Percentiles rank a stretch among this genome's conserved stretches.
phyloP scores from a whole-genome alignment of 306 rosid genomes.

The Begonia masoniana region DNA sequence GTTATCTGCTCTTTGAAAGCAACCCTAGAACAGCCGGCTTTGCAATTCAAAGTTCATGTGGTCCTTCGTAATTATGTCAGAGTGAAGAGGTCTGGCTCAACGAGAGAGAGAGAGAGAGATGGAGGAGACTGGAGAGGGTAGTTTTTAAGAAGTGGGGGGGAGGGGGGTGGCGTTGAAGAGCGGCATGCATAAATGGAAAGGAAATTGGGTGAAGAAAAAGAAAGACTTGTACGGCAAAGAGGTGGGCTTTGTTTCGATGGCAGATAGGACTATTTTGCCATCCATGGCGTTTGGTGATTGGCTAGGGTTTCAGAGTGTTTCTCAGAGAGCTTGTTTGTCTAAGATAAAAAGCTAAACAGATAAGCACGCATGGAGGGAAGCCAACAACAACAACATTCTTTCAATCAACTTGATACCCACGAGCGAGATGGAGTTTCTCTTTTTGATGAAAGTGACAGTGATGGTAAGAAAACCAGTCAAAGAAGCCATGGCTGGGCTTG shows the following conservation, averaged over 20 bases:
- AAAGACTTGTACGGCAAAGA: neutral
- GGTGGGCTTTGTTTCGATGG: slow-evolving; percentile 36
- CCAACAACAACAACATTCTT: slow-evolving; percentile 44
- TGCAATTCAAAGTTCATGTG: slow-evolving; percentile 37
- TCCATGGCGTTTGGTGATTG: slow-evolving; percentile 42
- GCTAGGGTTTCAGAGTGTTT: slow-evolving; percentile 30
- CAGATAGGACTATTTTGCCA: slow-evolving; percentile 27
- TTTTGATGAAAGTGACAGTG: slow-evolving; percentile 64
- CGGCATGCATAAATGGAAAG: slow-evolving; percentile 87
- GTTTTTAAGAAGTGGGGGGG: slow-evolving; percentile 26
- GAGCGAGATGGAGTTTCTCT: slow-evolving; percentile 22
- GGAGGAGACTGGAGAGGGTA: slow-evolving; percentile 6
- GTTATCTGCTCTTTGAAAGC: slow-evolving; percentile 76
- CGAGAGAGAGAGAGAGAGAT: neutral
- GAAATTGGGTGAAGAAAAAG: neutral
- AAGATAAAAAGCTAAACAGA: slow-evolving; percentile 26
- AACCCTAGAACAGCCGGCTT: slow-evolving; percentile 49
- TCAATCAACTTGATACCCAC: slow-evolving; percentile 15
- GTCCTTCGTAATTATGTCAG: slow-evolving; percentile 57
- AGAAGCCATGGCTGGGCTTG: slow-evolving; percentile 17
- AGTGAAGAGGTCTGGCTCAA: slow-evolving; percentile 35
- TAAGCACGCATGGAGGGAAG: slow-evolving; percentile 67
- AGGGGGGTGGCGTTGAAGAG: slow-evolving; percentile 1
- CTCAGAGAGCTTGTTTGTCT: slow-evolving; percentile 3
- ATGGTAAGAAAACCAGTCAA: slow-evolving; percentile 39